Base-by-base conservation (phyloP, 2,329 filamentous ascomycete species). In the Sarocladium kiliense region DNA sequence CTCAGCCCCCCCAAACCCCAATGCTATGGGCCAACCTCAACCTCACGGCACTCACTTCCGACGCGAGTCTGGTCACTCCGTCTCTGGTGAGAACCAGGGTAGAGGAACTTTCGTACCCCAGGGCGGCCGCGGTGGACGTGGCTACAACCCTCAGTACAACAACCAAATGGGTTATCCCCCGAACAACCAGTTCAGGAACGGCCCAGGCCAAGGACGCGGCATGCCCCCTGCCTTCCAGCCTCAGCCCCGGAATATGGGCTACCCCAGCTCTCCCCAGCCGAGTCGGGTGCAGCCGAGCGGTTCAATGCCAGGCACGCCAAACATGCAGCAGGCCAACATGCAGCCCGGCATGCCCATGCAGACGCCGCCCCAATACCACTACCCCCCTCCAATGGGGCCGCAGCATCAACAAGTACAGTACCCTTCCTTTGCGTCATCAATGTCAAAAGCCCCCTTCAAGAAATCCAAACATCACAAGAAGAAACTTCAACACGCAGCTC, bases 21-120 rank as follows among this genome's bases (percentile, higher is more conserved):
- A 81, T 60, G 77, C 80, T 58, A 77, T 85, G 63, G 81, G 79
- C 58, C 50, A 53, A 74, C 82, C 45, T 49, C 49, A 56, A 55
- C 87, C 88, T 65, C 79, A 84, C n/a, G 82, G 81, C 44, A 66
- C 75, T 60, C 92, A 97, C 72, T 82, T 90, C 64, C 88, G 93
- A 65, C 87, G 91, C 63, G 88, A 93, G 68, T 97, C 93, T 27
- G 87, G 87, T 36, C 91, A 94, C 66, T 95, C 90, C 21, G 80
- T 85, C 60, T 88, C 93, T 58, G 65, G 69, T 47, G 71, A 73
- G 25, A 68, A 66, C 58, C 47, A 51, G 47, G 79, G 78, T 62
- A 81, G 82, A 62, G 83, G 79, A 61, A 78, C 76, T 61, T 82
- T 74, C 60, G 69, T 72, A 51, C 68, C 73, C 30, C 75, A 78